Conservation (phyloP, 2,329 filamentous ascomycete species). For the Grosmannia penicillata region DNA sequence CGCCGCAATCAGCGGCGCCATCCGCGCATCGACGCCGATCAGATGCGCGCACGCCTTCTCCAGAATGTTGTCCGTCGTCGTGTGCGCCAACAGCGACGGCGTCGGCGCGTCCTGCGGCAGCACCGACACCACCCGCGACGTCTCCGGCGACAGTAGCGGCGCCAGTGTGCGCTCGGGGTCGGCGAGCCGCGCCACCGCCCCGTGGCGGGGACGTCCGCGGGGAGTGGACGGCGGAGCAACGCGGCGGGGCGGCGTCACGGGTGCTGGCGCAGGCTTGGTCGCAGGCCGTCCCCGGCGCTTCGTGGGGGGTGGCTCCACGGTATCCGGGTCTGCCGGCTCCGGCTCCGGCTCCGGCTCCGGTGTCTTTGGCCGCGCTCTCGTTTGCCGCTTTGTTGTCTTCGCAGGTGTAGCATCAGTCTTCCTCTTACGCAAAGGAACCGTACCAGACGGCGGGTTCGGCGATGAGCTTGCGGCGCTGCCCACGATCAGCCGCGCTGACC, state of each 20-base stretch:
- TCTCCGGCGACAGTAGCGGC: conserved; percentile 54
- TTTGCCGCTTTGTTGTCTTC: too few relatives aligned
- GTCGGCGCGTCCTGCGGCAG: conserved; percentile 25
- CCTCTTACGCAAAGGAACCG: too few relatives aligned
- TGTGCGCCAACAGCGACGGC: too few relatives aligned
- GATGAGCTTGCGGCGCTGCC: conserved; percentile 11
- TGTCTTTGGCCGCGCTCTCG: too few relatives aligned
- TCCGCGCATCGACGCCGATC: conserved; percentile 54
- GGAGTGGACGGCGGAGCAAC: conserved; percentile 10
- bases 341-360: conserved; percentile 8
- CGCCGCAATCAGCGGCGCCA: conserved; percentile 57
- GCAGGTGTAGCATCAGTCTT: too few relatives aligned
- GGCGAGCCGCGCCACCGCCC: conserved; percentile 38
- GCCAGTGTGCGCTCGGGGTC: conserved; percentile 54
- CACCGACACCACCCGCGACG: conserved; percentile 39
- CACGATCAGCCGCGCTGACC: conserved; percentile 26
- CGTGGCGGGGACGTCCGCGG: conserved; percentile 21
- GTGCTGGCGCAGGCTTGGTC: conserved; percentile 28
- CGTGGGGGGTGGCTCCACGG: too few relatives aligned
- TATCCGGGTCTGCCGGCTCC: not conserved
- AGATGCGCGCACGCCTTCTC: conserved; percentile 63
- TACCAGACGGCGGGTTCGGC: conserved; percentile 6
- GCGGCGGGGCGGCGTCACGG: conserved; percentile 23
- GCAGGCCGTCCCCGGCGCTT: not conserved
- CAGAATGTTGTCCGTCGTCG: conserved; percentile 59